Evolutionary conservation across 192 early-diverging fungal species (phyloP).

Genomic region (Podila verticillata): DNA sequence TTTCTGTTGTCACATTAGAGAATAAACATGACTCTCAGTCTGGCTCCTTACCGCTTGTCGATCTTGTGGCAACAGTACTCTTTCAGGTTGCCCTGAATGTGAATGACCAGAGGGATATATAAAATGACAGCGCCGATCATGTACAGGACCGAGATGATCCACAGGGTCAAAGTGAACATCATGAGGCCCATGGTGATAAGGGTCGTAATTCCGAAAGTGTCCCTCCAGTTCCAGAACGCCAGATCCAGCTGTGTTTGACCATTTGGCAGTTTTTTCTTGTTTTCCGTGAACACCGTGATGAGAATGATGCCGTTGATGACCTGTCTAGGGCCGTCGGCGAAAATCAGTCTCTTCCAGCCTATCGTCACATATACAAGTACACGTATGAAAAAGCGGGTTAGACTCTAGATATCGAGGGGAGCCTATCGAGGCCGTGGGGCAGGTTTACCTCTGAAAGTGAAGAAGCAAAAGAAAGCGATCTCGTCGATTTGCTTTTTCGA

Average conservation of each 20-base stretch:
- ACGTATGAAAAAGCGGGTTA: not conserved
- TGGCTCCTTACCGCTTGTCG: conserved; percentile 77
- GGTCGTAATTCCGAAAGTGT: not conserved
- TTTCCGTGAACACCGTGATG: conserved; percentile 37
- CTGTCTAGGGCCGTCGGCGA: conserved; percentile 86
- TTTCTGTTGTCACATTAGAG: too few relatives aligned
- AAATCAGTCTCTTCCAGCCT: conserved; percentile 86
- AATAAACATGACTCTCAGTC: not conserved
- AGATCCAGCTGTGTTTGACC: not conserved
- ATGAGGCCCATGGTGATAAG: conserved; percentile 46
- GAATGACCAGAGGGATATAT: conserved; percentile 81
- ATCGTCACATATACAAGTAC: not conserved
- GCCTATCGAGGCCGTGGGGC: not conserved
- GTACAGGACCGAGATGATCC: conserved; percentile 65
- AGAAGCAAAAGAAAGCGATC: conserved; percentile 86
- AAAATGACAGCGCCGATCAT: conserved; percentile 71
- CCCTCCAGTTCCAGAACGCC: not conserved
- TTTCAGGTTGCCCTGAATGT: conserved; percentile 87
- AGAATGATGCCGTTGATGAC: conserved; percentile 69
- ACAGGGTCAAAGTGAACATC: conserved; percentile 73
- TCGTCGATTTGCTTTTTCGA: conserved; percentile 69
- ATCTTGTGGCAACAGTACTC: conserved; percentile 91
- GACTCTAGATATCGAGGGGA: too few relatives aligned
- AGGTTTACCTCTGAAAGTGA: conserved; percentile 78
- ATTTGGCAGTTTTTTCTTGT: not conserved